Conservation (phyloP, 2,329 filamentous ascomycete species). For the Phaeosphaeriaceae sp. region DNA sequence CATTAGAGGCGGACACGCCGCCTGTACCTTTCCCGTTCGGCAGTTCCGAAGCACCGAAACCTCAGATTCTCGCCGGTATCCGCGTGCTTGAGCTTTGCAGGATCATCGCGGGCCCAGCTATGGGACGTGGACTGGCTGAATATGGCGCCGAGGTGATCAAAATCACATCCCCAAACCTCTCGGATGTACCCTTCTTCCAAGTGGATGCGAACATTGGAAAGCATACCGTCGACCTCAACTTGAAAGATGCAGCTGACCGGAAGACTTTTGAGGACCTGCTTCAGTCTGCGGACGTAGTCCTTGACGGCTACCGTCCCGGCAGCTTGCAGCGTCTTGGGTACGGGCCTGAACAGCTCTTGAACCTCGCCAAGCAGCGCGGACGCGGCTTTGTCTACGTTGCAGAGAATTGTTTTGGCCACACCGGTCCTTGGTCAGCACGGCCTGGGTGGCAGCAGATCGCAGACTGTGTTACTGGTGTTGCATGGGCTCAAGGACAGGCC, state of each 20-base stretch:
- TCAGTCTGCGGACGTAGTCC: slow-evolving; percentile 68
- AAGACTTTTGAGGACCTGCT: slow-evolving; percentile 65
- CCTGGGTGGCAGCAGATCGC: slow-evolving; percentile 78
- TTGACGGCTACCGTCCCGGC: slow-evolving; percentile 74
- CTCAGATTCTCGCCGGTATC: slow-evolving; percentile 62
- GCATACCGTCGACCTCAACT: slow-evolving; percentile 68
- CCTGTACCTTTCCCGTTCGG: slow-evolving; percentile 56
- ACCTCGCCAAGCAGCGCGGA: slow-evolving; percentile 61
- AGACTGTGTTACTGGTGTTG: slow-evolving; percentile 68
- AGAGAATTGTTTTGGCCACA: slow-evolving; percentile 75
- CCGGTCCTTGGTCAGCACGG: slow-evolving; percentile 67
- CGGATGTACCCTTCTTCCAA: slow-evolving; percentile 75
- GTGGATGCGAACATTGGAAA: slow-evolving; percentile 77
- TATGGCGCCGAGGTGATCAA: slow-evolving; percentile 78
- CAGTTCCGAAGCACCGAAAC: slow-evolving; percentile 46
- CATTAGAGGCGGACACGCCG: slow-evolving; percentile 59
- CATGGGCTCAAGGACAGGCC: slow-evolving; percentile 68
- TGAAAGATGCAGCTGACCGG: slow-evolving; percentile 64
- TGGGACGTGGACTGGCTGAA: slow-evolving; percentile 74
- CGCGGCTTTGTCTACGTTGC: slow-evolving; percentile 72
- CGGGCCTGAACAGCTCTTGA: slow-evolving; percentile 61
- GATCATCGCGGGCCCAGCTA: slow-evolving; percentile 77
- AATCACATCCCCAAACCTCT: slow-evolving; percentile 71
- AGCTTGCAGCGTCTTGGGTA: slow-evolving; percentile 70
- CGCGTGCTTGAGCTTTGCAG: slow-evolving; percentile 78